Conservation (phyloP, 2,329 filamentous ascomycete species). For the Xylaria multiplex region DNA sequence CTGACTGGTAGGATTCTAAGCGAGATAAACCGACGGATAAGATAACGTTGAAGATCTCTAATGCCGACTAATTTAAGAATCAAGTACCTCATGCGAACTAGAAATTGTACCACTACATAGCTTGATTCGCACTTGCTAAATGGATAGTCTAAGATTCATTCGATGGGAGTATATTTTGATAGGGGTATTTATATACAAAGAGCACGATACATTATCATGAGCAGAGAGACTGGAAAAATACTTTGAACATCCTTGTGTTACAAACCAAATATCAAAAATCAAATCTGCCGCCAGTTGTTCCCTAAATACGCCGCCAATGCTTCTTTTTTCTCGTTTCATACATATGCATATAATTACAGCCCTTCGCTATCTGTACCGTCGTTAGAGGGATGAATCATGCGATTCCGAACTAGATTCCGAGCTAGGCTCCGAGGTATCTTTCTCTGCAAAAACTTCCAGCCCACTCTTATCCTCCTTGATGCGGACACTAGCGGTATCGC, state of each 20-base stretch:
- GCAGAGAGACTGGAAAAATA: background rate
- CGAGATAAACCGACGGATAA: background rate
- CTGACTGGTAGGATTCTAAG: background rate
- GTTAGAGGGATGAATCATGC: constrained; percentile 6
- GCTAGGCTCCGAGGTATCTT: constrained; percentile 6
- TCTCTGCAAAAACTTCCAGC: constrained; percentile 59
- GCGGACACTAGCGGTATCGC: constrained; percentile 76
- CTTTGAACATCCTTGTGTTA: background rate
- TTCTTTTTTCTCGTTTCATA: constrained; percentile 10
- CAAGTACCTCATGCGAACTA: background rate
- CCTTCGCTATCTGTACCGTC: background rate
- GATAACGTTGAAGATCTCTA: background rate
- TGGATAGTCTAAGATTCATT: background rate
- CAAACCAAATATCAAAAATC: constrained; percentile 4
- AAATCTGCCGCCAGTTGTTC: background rate
- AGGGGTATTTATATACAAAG: constrained; percentile 10
- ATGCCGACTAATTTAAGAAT: background rate
- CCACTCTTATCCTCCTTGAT: constrained; percentile 71
- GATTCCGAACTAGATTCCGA: constrained; percentile 5
- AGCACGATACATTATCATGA: constrained; percentile 6
- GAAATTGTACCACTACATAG: background rate
- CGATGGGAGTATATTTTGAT: constrained; percentile 13
- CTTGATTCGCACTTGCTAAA: background rate
- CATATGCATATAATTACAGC: constrained; percentile 10
- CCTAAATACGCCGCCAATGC: constrained; percentile 24